A percentile compares a stretch with the other conserved stretches of the same genome.
These are phyloP conservation scores for Imleria badia DNA, from an alignment of 768 basidiomycete genomes.

Conservation along the genomic window DNA sequence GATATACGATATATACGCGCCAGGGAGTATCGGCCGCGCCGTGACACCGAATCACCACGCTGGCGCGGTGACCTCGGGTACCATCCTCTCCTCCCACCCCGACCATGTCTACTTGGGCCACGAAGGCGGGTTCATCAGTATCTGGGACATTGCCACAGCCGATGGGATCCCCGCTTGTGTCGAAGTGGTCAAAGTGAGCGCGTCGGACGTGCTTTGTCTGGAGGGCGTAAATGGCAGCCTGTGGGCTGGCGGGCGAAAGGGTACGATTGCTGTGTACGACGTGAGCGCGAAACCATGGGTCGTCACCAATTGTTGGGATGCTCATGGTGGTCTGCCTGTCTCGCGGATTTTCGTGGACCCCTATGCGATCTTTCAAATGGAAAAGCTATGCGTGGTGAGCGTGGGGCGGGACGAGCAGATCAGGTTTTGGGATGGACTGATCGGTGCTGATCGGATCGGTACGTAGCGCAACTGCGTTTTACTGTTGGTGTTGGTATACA, in stretches of 20 bases:
- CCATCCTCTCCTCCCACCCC: constrained; percentile 68
- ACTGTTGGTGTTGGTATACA: background rate
- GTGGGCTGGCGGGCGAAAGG: constrained; percentile 87
- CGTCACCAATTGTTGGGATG: constrained; percentile 85
- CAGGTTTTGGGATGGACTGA: constrained; percentile 86
- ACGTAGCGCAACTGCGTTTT: constrained; percentile 28
- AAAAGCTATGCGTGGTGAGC: constrained; percentile 70
- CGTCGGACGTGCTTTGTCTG: constrained; percentile 78
- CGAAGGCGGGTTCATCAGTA: constrained; percentile 83
- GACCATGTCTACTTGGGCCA: constrained; percentile 81
- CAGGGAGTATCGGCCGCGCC: constrained; percentile 53
- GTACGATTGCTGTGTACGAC: constrained; percentile 81
- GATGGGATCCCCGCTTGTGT: constrained; percentile 64
- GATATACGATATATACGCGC: constrained; percentile 72
- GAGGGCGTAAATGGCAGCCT: constrained; percentile 82
- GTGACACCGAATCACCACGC: constrained; percentile 66
- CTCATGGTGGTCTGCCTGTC: constrained; percentile 69
- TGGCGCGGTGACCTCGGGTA: constrained; percentile 81
- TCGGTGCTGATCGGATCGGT: constrained; percentile 88
- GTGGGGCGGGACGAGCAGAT: constrained; percentile 72
- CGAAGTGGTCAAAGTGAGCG: constrained; percentile 77
- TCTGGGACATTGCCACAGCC: constrained; percentile 65
- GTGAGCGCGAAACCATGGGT: constrained; percentile 74
- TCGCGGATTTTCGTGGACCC: constrained; percentile 67
- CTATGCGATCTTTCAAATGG: constrained; percentile 66